Evolutionary conservation across 495 filamentous ascomycete genomes (phyloP), one percentile per base, ranked within the genome.

Genomic region (Penicillium odoratum): DNA sequence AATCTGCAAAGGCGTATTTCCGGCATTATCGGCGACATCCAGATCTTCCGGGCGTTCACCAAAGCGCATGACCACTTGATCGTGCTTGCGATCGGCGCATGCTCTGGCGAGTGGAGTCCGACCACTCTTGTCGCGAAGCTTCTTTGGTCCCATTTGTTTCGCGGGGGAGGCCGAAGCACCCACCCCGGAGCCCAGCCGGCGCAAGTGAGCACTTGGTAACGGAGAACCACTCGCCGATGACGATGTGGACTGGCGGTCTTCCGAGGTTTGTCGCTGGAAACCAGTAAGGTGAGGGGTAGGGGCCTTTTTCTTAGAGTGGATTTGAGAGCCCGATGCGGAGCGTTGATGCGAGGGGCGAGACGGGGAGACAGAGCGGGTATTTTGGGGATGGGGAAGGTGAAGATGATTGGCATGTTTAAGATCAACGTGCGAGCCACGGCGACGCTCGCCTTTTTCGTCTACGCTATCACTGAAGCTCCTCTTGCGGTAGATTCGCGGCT

Each of bases 1-100:
- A 61, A 94, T 91, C 65, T 98, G 94, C 34, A 98, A 75, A 51
- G 94, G 95, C 7, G 92, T 92, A 68, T 98, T 97, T 25, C 89
- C 90, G 11, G 93, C 95, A 71, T 96, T 91, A 65, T 98, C 95
- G 43, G 90, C 85, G 49, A 92, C 81, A 69, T 98, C 89, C 51
- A 98, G 74, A 72, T 97, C 90, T 51, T 93, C 87, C 3, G 90
- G 91, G 25, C 89, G 85, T 64, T 93, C 88, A 5, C 85, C 78
- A 33, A 91, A 77, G 54, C 88, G 79, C 48, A 80, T 75, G 63
- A 87, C 88, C 10, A 88, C 89, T 10, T 73, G 74, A 13, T 93
- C 88, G 51, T 88, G 77, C 64, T 92, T 88, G 51, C 89, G 87
- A 56, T 85, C 83, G 4, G 90, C 89, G 66, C 89, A 92, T 28